Conservation (phyloP, 441 rosid species). For the Breynia disticha region DNA sequence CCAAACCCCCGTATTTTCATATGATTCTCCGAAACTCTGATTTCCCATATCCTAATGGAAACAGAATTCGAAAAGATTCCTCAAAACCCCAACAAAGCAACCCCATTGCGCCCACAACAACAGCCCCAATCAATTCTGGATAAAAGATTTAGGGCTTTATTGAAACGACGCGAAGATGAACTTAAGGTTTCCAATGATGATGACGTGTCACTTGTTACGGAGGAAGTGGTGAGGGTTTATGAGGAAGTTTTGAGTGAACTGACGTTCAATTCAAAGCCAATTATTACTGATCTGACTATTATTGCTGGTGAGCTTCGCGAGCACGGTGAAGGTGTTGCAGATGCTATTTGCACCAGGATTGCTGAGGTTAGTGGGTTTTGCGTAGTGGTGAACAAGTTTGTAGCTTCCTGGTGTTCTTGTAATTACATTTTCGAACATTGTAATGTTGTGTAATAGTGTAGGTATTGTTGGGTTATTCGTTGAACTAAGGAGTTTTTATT, state of each 20-base stretch:
- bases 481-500: too few species aligned
- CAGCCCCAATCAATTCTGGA: constrained; percentile 26
- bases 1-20: constrained; percentile 4
- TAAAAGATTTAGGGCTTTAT: constrained; percentile 33
- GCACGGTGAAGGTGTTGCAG: constrained; percentile 78
- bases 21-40: constrained; percentile 29
- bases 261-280: constrained; percentile 87
- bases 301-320: constrained; percentile 86
- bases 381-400: too few species aligned
- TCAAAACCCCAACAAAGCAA: constrained; percentile 17
- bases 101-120: too few species aligned
- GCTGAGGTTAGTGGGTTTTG: constrained; percentile 80
- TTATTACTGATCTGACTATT: constrained; percentile 93
- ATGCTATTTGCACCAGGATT: constrained; percentile 76
- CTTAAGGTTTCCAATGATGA: constrained; percentile 24
- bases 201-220: constrained; percentile 25
- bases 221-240: constrained; percentile 68
- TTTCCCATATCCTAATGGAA: constrained; percentile 18
- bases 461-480: too few species aligned
- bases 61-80: constrained; percentile 22
- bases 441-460: too few species aligned
- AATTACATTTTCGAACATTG: too few species aligned
- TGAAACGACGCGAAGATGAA: constrained; percentile 46
- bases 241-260: constrained; percentile 56
- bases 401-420: neutral